Conservation (phyloP, 257 asterid species). For the Nicotiana sylvestris region DNA sequence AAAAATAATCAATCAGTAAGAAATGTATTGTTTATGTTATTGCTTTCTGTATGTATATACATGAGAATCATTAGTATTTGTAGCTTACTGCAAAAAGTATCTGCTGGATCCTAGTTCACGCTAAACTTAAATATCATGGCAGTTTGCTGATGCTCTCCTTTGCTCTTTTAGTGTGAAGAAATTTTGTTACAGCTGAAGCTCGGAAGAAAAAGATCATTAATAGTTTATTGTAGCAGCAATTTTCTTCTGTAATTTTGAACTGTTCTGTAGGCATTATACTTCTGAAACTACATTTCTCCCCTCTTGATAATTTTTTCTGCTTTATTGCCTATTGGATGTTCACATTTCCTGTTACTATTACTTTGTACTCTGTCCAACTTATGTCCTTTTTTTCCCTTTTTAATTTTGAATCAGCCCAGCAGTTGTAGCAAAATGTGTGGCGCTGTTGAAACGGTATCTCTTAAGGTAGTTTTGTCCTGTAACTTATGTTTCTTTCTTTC, state of each 20-base stretch:
- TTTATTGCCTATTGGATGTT: conserved; percentile 7
- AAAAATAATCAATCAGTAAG: background rate
- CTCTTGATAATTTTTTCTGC: background rate
- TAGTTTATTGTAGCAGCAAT: background rate
- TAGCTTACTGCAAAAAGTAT: background rate
- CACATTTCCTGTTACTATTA: background rate
- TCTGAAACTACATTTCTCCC: background rate
- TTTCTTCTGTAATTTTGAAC: conserved; percentile 5
- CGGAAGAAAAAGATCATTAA: background rate
- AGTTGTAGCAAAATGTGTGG: conserved; percentile 94
- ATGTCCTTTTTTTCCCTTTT: conserved; percentile 16
- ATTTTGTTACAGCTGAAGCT: background rate
- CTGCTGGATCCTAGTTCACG: background rate
- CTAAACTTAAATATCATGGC: background rate
- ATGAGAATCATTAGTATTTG: background rate
- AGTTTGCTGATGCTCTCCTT: background rate
- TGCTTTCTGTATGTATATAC: background rate
- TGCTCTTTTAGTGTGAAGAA: background rate
- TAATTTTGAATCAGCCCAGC: conserved; percentile 70
- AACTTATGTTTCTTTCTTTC: background rate
- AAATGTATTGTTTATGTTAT: background rate
- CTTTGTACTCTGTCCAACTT: conserved; percentile 12
- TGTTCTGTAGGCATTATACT: background rate
- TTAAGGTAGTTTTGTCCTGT: conserved; percentile 55
- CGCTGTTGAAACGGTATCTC: conserved; percentile 85